A percentile compares a stretch with the other conserved stretches of the same genome.
These are phyloP conservation scores for Saccharomycopsis crataegensis DNA, from an alignment of 1,139 yeast genomes.

Conservation along the genomic window DNA sequence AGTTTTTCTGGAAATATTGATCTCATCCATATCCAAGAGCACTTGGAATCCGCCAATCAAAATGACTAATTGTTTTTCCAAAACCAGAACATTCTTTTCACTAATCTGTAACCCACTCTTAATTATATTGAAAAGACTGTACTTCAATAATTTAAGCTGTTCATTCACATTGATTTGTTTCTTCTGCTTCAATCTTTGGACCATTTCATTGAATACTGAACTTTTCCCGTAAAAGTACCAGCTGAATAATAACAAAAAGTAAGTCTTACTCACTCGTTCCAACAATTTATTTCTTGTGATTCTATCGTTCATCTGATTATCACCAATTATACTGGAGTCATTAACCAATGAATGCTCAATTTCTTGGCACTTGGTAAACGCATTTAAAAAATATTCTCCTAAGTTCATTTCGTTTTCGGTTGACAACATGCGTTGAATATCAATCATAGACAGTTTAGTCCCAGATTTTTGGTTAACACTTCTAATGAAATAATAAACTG, in stretches of 20 bases:
- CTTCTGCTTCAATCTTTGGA: not conserved
- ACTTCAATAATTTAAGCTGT: conserved; percentile 28
- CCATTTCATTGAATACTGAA: conserved; percentile 2
- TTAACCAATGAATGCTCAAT: not conserved
- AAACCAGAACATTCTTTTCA: conserved; percentile 1
- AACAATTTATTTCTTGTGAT: not conserved
- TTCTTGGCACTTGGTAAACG: not conserved
- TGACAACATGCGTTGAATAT: not conserved
- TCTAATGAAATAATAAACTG: conserved; percentile 9
- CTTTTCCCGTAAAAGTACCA: conserved; percentile 4
- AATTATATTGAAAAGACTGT: conserved; percentile 27
- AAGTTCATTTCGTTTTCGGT: not conserved
- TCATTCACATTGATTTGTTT: not conserved
- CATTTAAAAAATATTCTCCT: not conserved
- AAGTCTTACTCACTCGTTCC: conserved; percentile 2
- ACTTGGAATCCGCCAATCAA: conserved; percentile 29
- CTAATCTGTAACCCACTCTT: conserved; percentile 18
- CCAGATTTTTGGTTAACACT: conserved; percentile 7
- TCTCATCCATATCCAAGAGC: conserved; percentile 18
- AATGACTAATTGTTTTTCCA: conserved; percentile 6
- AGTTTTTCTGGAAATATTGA: not conserved
- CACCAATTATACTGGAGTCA: not conserved
- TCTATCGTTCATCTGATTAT: not conserved
- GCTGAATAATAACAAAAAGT: conserved; percentile 12
- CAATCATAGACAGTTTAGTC: not conserved